phyloP scores from a whole-genome alignment of 371 early-diverging fungal genomes.

The Mucor mucedo region DNA sequence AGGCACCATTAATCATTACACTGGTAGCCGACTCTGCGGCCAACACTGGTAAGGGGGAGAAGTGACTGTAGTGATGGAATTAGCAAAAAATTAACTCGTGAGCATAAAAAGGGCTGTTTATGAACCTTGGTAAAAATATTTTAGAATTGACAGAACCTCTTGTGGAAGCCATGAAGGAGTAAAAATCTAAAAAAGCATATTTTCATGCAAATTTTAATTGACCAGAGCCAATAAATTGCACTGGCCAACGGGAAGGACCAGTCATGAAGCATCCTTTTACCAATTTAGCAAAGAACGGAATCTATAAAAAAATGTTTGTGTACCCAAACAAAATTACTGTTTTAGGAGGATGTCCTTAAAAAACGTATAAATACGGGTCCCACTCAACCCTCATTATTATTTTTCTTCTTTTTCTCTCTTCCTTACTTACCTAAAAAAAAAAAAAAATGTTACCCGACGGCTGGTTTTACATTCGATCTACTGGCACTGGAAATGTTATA shows the following conservation, averaged over 20 bases:
- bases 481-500: conserved; percentile 41
- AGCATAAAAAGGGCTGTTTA: conserved; percentile 33
- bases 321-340: conserved; percentile 19
- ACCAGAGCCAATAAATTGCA: conserved; percentile 22
- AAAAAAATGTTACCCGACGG: conserved; percentile 24
- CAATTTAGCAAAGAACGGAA: conserved; percentile 12
- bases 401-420: conserved; percentile 12
- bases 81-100: too few species aligned
- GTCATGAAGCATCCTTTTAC: background rate
- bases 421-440: background rate
- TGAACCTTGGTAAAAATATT: conserved; percentile 37
- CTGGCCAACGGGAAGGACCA: conserved; percentile 22
- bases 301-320: background rate
- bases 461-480: conserved; percentile 53
- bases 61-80: conserved; percentile 3
- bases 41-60: conserved; percentile 57
- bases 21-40: conserved; percentile 59
- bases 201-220: conserved; percentile 26
- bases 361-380: conserved; percentile 17
- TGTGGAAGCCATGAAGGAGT: conserved; percentile 31
- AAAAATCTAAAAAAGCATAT: conserved; percentile 13
- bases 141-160: conserved; percentile 36
- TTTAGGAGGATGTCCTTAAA: conserved; percentile 7
- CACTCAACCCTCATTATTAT: background rate
- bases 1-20: conserved; percentile 62